phyloP scores from a whole-genome alignment of 139 green algal species.

The Volvox africanus region DNA sequence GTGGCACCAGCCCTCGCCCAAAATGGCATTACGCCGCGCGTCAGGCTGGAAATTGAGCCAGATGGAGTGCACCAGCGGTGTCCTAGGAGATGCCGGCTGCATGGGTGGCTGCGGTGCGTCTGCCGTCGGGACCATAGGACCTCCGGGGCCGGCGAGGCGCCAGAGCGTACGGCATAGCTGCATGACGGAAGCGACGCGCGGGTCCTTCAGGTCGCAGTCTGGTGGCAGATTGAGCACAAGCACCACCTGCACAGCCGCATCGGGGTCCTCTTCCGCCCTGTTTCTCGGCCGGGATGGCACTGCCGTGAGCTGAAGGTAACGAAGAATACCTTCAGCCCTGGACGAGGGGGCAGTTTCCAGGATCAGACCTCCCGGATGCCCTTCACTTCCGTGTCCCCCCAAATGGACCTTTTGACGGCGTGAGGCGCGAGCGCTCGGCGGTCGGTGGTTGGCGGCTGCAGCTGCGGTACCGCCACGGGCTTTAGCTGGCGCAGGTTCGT shows the following conservation, averaged over 20 bases:
- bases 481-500: constrained; percentile 44
- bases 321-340: constrained; percentile 58
- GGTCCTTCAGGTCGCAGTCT: background rate
- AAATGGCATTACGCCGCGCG: constrained; percentile 65
- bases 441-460: background rate
- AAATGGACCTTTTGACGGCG: too few relatives aligned
- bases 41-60: constrained; percentile 81
- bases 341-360: background rate
- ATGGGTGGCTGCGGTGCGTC: background rate
- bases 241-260: constrained; percentile 61
- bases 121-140: background rate
- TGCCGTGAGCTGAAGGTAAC: constrained; percentile 78
- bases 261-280: constrained; percentile 50
- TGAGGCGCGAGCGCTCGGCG: too few relatives aligned
- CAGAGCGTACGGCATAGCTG: constrained; percentile 32
- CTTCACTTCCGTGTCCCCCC: too few relatives aligned
- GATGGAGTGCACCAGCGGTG: constrained; percentile 76
- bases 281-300: constrained; percentile 36
- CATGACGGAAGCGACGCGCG: background rate
- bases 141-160: background rate
- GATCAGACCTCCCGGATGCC: too few relatives aligned
- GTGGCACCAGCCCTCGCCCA: constrained; percentile 50
- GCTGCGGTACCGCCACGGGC: background rate
- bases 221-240: constrained; percentile 65
- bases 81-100: background rate